These are phyloP conservation scores for Colletotrichum sp. DNA, from an alignment of 2,329 filamentous ascomycete species.

Conservation along the genomic window DNA sequence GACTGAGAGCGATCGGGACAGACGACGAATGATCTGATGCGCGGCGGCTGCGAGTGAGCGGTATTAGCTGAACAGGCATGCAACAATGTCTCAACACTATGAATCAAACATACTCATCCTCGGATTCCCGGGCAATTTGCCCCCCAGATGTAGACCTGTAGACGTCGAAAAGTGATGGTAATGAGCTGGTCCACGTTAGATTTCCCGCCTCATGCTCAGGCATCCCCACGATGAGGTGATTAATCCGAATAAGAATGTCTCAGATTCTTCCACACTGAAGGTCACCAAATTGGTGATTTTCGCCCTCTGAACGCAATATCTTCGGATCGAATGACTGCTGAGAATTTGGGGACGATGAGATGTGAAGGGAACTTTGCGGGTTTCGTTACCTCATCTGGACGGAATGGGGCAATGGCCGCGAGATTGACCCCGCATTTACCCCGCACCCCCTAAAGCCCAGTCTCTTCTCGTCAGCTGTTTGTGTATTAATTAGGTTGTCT, in stretches of 20 bases:
- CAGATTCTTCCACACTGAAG: not conserved
- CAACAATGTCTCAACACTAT: fast-evolving
- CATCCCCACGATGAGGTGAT: not conserved
- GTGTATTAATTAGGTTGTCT: not conserved
- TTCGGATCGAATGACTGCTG: not conserved
- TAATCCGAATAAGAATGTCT: not conserved
- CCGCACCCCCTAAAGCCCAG: not conserved
- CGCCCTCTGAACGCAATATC: not conserved
- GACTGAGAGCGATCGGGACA: not conserved
- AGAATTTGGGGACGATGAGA: not conserved
- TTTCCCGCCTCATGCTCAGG: not conserved
- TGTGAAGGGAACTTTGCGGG: not conserved
- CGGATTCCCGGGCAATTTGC: not conserved
- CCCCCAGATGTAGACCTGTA: not conserved
- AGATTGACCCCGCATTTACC: not conserved
- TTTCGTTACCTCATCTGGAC: not conserved
- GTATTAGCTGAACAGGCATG: not conserved
- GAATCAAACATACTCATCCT: not conserved
- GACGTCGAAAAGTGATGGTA: not conserved
- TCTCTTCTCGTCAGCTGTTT: not conserved
- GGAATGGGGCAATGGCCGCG: not conserved
- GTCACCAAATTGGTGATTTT: not conserved
- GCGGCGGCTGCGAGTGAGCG: not conserved
- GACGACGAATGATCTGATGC: not conserved
- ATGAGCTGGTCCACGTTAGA: not conserved